Percentiles rank a stretch among this genome's conserved stretches.
Conservation (phyloP, 1,284 basidiomycete genomes). For the Cerioporus squamosus region DNA sequence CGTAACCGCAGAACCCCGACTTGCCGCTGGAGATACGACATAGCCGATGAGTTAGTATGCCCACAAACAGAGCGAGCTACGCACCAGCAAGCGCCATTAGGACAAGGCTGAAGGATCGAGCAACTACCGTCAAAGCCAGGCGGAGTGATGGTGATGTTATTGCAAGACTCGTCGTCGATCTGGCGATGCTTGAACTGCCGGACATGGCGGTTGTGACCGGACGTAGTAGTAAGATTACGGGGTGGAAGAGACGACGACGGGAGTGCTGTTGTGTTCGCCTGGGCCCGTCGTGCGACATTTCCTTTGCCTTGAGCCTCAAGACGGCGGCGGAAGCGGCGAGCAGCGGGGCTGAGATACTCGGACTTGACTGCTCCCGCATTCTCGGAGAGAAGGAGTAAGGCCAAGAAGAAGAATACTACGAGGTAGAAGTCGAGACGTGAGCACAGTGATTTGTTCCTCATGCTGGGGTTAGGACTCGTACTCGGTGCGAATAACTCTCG, state of each 20-base stretch:
- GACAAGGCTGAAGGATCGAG: neutral
- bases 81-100: conserved; percentile 7
- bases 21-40: neutral
- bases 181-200: neutral
- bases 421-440: neutral
- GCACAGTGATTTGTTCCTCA: neutral
- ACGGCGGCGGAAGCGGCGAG: neutral
- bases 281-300: neutral
- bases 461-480: neutral
- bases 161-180: conserved; percentile 3
- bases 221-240: too few relatives aligned
- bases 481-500: too few relatives aligned
- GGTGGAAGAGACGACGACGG: too few relatives aligned
- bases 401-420: too few relatives aligned
- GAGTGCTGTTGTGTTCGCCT: too few relatives aligned
- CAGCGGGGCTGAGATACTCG: neutral
- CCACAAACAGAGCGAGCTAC: neutral
- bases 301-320: neutral
- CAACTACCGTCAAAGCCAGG: conserved; percentile 11
- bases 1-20: conserved; percentile 10
- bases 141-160: conserved; percentile 8
- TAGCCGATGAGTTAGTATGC: neutral
- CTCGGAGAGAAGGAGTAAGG: neutral
- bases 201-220: neutral
- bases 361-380: neutral